Evolutionary conservation across 1,284 basidiomycete species (phyloP).

Genomic region (Volvariella volvacea): DNA sequence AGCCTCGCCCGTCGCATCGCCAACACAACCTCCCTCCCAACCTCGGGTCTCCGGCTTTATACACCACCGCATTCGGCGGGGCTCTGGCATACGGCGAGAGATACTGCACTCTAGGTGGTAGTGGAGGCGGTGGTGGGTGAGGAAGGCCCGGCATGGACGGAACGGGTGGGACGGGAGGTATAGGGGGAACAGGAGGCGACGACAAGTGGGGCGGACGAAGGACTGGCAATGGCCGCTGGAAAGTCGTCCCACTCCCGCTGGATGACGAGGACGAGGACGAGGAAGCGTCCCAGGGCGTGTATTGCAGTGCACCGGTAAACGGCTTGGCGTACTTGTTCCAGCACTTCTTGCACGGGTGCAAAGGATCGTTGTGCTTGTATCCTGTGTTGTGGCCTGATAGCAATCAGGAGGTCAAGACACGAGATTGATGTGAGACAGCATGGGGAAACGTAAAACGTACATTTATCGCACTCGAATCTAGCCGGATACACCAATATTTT

Average conservation of each 20-base stretch:
- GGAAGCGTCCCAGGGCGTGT: constrained; percentile 29
- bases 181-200: constrained; percentile 9
- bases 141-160: constrained; percentile 7
- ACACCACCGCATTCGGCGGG: constrained; percentile 39
- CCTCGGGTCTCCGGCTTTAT: constrained; percentile 60
- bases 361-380: constrained; percentile 62
- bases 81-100: constrained; percentile 12
- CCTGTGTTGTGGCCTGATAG: constrained; percentile 60
- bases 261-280: constrained; percentile 5
- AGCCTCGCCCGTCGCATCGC: constrained; percentile 57
- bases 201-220: constrained; percentile 16
- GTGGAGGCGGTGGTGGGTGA: constrained; percentile 10
- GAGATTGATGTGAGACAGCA: neutral
- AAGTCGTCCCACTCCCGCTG: constrained; percentile 19
- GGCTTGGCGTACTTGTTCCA: constrained; percentile 60
- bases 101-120: constrained; percentile 6
- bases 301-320: constrained; percentile 52
- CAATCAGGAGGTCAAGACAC: neutral
- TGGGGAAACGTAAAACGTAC: too few relatives aligned
- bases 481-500: constrained; percentile 60
- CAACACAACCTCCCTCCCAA: constrained; percentile 62
- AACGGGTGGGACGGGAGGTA: constrained; percentile 3
- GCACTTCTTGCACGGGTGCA: constrained; percentile 60
- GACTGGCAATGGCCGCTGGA: constrained; percentile 32
- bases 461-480: constrained; percentile 57